Evolutionary conservation across 768 basidiomycete genomes (phyloP), one percentile per base, ranked within the genome.

Genomic region (Cystofilobasidium macerans): DNA sequence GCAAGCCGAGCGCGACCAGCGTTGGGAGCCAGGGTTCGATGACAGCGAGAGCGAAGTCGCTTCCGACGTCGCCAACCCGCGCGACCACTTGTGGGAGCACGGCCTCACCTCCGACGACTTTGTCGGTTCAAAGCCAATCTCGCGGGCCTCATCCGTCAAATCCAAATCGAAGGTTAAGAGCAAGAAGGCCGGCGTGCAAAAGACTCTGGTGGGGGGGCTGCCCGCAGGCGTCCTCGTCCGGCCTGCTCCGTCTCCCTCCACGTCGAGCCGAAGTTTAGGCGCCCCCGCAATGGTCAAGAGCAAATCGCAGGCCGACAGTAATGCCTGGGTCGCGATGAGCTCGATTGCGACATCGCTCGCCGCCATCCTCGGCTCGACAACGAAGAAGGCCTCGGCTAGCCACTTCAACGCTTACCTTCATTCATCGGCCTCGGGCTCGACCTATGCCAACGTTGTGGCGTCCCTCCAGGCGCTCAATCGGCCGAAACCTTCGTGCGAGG

Each of bases 371-470:
- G 45, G 48, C 0, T 20, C 51, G 6, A 38, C 65, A 0, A 24
- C 65, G 7, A 36, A 59, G 3, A 32, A 32, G 51, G 51, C 51
- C 7, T 54, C 51, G 14, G 3, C 30, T 12, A 26, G 38, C 18
- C 53, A 42, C 30, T 67, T 67, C 40, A 28, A 36, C 30, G 56
- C 65, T 9, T 45, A 33, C 40, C 51, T 67, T 13, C 65, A 67
- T 30, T 42, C 45, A 13, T 32, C 60, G n/a, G 60, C 60, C 0
- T n/a, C 56, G 24, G 48, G 26, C 1, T 61, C 65, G 1, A 30
- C 65, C 20, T 48, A 62, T 36, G 33, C 53, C 20, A 59, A 59
- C 32, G 13, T 67, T 20, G 53, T 67, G 22, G 30, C 51, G 2
- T 51, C 65, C 6, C 48, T 67, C 20, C 28, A 38, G 32, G 24